phyloP scores from a whole-genome alignment of 345 rosid genomes.

The Citrus cavaleriei region DNA sequence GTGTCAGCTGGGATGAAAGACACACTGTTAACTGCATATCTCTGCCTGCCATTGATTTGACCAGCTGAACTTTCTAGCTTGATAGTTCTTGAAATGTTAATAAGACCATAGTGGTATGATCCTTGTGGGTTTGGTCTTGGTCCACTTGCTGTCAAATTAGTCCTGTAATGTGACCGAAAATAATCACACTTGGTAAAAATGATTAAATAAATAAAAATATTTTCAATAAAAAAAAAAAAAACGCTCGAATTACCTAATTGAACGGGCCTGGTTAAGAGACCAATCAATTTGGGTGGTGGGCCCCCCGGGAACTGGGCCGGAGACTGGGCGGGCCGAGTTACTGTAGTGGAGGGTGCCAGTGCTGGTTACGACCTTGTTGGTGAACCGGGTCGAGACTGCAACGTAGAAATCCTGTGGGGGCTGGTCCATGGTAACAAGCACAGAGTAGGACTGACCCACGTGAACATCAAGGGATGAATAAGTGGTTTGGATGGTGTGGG shows the following conservation, averaged over 20 bases:
- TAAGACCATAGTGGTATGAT: constrained; percentile 78
- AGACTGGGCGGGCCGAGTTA: constrained; percentile 38
- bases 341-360: constrained; percentile 62
- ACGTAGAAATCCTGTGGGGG: constrained; percentile 56
- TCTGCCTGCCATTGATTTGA: constrained; percentile 57
- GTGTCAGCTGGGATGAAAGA: constrained; percentile 70
- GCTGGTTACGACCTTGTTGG: constrained; percentile 34
- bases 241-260: constrained; percentile 40
- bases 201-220: background rate
- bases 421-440: constrained; percentile 81
- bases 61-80: constrained; percentile 61
- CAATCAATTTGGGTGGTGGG: constrained; percentile 50
- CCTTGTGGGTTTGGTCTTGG: constrained; percentile 99
- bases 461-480: constrained; percentile 71
- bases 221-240: background rate
- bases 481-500: constrained; percentile 69
- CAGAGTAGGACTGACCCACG: constrained; percentile 86
- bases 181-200: background rate
- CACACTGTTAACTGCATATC: constrained; percentile 76
- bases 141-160: constrained; percentile 87
- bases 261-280: constrained; percentile 79
- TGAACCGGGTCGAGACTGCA: constrained; percentile 58
- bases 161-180: constrained; percentile 33
- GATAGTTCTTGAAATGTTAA: constrained; percentile 57
- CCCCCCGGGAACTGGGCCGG: constrained; percentile 46